Percentiles rank a stretch among this genome's conserved stretches.
phyloP scores from a whole-genome alignment of 805 yeast genomes.

The Yueomyces sp. region DNA sequence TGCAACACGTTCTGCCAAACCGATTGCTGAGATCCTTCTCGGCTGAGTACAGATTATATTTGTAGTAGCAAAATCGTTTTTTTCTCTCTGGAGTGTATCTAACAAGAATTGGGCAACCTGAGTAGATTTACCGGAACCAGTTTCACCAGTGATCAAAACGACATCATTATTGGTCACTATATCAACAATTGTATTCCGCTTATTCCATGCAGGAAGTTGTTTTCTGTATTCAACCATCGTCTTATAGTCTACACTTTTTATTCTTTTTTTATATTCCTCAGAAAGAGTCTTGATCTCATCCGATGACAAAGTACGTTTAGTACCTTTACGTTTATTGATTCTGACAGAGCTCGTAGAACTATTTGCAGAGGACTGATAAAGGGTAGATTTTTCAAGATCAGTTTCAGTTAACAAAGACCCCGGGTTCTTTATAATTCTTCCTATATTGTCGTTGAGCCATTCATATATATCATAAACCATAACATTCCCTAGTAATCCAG shows the following conservation, averaged over 20 bases:
- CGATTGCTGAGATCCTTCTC: slow-evolving; percentile 88
- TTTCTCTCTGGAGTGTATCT: slow-evolving; percentile 42
- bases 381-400: slow-evolving; percentile 5
- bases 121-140: slow-evolving; percentile 95
- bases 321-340: slow-evolving; percentile 3
- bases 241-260: slow-evolving; percentile 24
- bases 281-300: slow-evolving; percentile 25
- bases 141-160: slow-evolving; percentile 82
- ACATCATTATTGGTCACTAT: slow-evolving; percentile 48
- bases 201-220: slow-evolving; percentile 75
- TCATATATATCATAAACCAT: slow-evolving; percentile 57
- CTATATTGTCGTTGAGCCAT: slow-evolving; percentile 59
- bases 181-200: slow-evolving; percentile 39
- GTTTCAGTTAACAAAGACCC: slow-evolving; percentile 40
- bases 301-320: slow-evolving; percentile 9
- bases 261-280: slow-evolving; percentile 24
- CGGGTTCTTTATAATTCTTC: slow-evolving; percentile 52
- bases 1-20: slow-evolving; percentile 84
- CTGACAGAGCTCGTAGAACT: slow-evolving; percentile 1
- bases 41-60: slow-evolving; percentile 87
- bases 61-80: slow-evolving; percentile 33
- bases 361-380: neutral
- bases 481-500: slow-evolving; percentile 50
- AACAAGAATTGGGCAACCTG: slow-evolving; percentile 84
- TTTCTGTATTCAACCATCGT: slow-evolving; percentile 35